phyloP scores from a whole-genome alignment of 192 early-diverging fungal species.

The Coemansia sp. region DNA sequence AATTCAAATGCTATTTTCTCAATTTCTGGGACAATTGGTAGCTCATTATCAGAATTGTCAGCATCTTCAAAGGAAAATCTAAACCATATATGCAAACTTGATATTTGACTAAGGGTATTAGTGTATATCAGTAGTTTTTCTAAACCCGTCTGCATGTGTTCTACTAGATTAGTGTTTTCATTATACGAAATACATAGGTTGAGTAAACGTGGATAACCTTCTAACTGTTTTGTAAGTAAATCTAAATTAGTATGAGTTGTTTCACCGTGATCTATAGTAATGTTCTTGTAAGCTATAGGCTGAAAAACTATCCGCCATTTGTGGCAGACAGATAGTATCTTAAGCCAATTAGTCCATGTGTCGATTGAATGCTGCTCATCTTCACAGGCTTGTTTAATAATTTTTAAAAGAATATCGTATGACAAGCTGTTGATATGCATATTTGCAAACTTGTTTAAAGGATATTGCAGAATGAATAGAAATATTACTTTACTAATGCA shows the following conservation, averaged over 20 bases:
- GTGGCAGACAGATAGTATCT: neutral
- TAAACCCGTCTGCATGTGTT: too few species aligned
- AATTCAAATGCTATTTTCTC: too few species aligned
- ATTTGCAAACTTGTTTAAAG: neutral
- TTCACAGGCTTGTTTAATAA: neutral
- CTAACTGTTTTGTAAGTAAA: neutral
- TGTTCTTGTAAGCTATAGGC: neutral
- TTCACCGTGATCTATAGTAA: neutral
- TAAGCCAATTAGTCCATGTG: neutral
- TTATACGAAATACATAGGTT: neutral
- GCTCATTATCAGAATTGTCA: too few species aligned
- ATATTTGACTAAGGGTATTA: too few species aligned
- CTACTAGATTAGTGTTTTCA: neutral
- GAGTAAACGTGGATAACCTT: neutral
- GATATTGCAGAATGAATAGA: too few species aligned
- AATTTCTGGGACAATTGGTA: too few species aligned
- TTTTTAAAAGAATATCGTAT: neutral
- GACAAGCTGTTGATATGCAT: neutral
- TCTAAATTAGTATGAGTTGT: neutral
- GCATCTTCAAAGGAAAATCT: too few species aligned
- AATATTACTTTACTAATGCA: too few species aligned
- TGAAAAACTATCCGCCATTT: neutral
- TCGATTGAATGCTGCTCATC: neutral
- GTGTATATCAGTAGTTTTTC: too few species aligned
- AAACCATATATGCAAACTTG: too few species aligned